Conservation (phyloP, 164 flowering plant species). For the Liriodendron chinense region DNA sequence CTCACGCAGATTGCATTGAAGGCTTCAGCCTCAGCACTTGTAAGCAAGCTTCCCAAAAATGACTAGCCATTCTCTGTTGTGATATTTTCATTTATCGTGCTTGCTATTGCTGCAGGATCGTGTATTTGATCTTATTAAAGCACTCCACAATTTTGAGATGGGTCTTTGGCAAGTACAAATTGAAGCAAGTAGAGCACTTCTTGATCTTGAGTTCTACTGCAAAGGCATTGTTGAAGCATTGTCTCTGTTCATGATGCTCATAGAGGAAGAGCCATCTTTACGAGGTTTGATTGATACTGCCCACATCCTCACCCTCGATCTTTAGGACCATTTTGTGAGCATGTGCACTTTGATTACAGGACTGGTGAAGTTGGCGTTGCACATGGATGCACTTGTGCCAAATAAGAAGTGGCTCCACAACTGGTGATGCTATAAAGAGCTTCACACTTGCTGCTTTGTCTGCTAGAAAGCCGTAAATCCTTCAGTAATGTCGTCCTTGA, state of each 20-base stretch:
- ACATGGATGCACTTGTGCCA: constrained; percentile 77
- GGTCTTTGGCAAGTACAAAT: constrained; percentile 73
- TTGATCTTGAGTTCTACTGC: constrained; percentile 74
- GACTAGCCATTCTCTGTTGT: not conserved
- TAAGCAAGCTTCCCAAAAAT: constrained; percentile 28
- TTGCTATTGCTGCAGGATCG: constrained; percentile 51
- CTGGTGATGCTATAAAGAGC: constrained; percentile 34
- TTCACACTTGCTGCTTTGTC: constrained; percentile 67
- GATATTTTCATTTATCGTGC: not conserved
- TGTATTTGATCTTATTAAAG: constrained; percentile 63
- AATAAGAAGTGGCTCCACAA: constrained; percentile 35
- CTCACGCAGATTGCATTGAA: constrained; percentile 75
- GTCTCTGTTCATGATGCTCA: constrained; percentile 49
- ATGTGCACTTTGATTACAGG: constrained; percentile 45
- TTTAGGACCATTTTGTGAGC: constrained; percentile 7
- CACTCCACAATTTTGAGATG: constrained; percentile 46
- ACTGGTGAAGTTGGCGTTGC: constrained; percentile 67
- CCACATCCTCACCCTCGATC: not conserved
- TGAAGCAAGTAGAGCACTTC: constrained; percentile 84
- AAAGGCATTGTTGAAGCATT: constrained; percentile 76
- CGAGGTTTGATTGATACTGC: constrained; percentile 50
- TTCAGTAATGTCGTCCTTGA: constrained; percentile 84
- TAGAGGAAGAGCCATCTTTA: constrained; percentile 67
- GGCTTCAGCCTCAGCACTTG: constrained; percentile 71
- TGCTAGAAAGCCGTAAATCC: constrained; percentile 71